Base-by-base conservation (phyloP, 2,329 filamentous ascomycete species). In the Bipolaris sorokiniana region DNA sequence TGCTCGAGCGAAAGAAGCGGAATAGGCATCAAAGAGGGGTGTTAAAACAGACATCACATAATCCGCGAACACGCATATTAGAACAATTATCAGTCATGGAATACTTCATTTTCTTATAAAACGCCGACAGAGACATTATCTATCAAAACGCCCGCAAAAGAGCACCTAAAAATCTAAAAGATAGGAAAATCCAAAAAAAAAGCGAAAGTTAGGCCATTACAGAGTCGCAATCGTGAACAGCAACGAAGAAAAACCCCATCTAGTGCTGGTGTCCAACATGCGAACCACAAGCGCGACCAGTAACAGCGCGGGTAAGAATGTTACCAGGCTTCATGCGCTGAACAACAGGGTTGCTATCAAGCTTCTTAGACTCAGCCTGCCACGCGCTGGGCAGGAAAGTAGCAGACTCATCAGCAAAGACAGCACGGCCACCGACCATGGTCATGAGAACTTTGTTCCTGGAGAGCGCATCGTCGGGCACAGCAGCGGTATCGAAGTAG, bases 371-470 rank as follows among this genome's bases (percentile, higher is more conserved):
- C 20, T 52, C 50, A 11, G 50, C 40, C 2, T 44, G 50, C 50
- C 50, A 52, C 23, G 46, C 50, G 31, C 10, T 38, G 10, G 50
- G 50, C 22, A 52, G 22, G 40, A 52, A 52, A 28, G 50, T 46
- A 4, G 50, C 41, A 52, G 50, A 41, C 11, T 47, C 34, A 47
- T 46, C 41, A 13, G 41, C 16, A 20, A 47, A 53, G 22, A 53
- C 50, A n/a, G 41, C 50, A n/a, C 33, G 28, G 13, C 50, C 50
- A 40, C 50, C 50, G 26, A 53, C 41, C 50, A 53, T 53, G 7
- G 50, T 53, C 41, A 53, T n/a, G 11, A 47, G 33, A 6, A 53
- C 50, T 20, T 47, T 46, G 20, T 53, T 46, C 41, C 41, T 46
- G 20, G 41, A 33, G 5, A 53, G 50, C n/a, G 46, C 5, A 9